Evolutionary conservation across 2,329 filamentous ascomycete species (phyloP).

Genomic region (Saccharata proteae): DNA sequence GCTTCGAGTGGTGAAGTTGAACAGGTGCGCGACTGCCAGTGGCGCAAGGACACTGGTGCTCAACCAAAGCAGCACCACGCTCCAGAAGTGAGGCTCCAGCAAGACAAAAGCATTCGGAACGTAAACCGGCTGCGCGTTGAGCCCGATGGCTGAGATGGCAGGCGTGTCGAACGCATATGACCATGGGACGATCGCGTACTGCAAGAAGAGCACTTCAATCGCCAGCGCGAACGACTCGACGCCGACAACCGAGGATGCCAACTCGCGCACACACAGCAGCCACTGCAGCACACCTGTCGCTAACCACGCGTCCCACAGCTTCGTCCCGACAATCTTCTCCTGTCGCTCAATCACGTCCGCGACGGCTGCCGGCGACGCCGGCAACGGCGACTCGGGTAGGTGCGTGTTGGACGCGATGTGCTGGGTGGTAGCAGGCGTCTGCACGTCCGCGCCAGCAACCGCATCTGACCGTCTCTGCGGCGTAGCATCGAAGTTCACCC

Average conservation of each 20-base stretch:
- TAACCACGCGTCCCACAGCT: slow-evolving; percentile 51
- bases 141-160: slow-evolving; percentile 43
- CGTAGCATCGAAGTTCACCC: too few relatives aligned
- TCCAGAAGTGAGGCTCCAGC: slow-evolving; percentile 71
- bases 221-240: slow-evolving; percentile 56
- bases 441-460: slow-evolving; percentile 37
- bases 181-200: slow-evolving; percentile 58
- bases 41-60: slow-evolving; percentile 62
- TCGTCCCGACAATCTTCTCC: slow-evolving; percentile 52
- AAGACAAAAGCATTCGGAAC: slow-evolving; percentile 74
- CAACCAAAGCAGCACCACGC: slow-evolving; percentile 63
- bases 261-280: slow-evolving; percentile 54
- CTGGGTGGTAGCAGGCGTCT: slow-evolving; percentile 38
- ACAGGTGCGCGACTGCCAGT: slow-evolving; percentile 66
- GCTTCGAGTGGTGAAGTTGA: slow-evolving; percentile 58
- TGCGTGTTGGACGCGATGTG: slow-evolving; percentile 23
- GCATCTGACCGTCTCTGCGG: too few relatives aligned
- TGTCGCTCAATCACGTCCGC: slow-evolving; percentile 64
- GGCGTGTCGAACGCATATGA: slow-evolving; percentile 64
- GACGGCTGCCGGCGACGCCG: slow-evolving; percentile 68
- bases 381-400: slow-evolving; percentile 55
- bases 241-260: slow-evolving; percentile 57
- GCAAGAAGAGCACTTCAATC: slow-evolving; percentile 60
- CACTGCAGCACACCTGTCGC: slow-evolving; percentile 55
- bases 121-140: slow-evolving; percentile 48